Evolutionary conservation across 805 yeast genomes (phyloP).

Genomic region (Kluyveromyces lactis): DNA sequence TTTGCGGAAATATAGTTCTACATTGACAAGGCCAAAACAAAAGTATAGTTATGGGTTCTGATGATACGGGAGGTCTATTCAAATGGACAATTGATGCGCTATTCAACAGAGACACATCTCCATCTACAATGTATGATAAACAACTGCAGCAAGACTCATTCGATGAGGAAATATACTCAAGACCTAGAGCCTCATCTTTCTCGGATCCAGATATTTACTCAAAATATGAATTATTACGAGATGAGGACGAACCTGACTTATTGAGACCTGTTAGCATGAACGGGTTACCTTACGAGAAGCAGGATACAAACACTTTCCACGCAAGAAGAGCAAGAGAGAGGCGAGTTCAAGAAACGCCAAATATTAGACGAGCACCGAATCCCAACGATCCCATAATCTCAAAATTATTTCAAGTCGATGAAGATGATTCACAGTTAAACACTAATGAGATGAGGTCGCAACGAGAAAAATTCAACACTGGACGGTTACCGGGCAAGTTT

Average conservation of each 20-base stretch:
- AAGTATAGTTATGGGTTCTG: conserved; percentile 1
- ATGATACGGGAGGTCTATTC: conserved; percentile 13
- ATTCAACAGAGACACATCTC: conserved; percentile 22
- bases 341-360: neutral
- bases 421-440: neutral
- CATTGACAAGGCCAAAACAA: no score
- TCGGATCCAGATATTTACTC: conserved; percentile 1
- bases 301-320: conserved; percentile 21
- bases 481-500: conserved; percentile 28
- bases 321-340: conserved; percentile 9
- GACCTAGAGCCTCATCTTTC: neutral
- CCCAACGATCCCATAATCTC: conserved; percentile 20
- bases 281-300: conserved; percentile 8
- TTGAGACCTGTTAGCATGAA: conserved; percentile 1
- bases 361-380: conserved; percentile 12
- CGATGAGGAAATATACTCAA: conserved; percentile 3
- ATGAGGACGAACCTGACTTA: conserved; percentile 9
- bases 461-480: no score
- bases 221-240: conserved; percentile 20
- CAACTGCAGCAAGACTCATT: conserved; percentile 23
- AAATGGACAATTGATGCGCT: conserved; percentile 29
- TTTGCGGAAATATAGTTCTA: no score
- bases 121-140: conserved; percentile 22
- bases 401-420: conserved; percentile 11
- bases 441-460: no score